Percentiles rank a stretch among this genome's conserved stretches.
Evolutionary conservation across 2,329 filamentous ascomycete species (phyloP).

Genomic region (Neofusicoccum cordaticola): DNA sequence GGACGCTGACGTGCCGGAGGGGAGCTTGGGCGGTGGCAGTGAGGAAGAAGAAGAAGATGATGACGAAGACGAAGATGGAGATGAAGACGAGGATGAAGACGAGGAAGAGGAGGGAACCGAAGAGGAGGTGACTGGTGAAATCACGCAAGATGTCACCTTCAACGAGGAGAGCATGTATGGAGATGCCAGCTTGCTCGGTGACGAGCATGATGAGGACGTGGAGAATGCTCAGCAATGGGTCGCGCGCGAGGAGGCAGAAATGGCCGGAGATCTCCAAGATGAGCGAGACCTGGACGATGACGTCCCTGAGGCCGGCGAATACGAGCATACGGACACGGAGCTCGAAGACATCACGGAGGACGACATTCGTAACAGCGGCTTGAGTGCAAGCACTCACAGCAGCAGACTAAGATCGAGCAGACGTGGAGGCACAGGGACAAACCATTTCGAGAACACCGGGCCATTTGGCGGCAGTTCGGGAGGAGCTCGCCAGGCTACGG

Average conservation of each 20-base stretch:
- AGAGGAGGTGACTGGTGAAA: conserved; percentile 42
- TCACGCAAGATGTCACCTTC: conserved; percentile 38
- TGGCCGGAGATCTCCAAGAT: conserved; percentile 47
- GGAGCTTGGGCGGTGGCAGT: conserved; percentile 17
- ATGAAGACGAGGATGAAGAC: conserved; percentile 28
- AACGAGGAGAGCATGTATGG: conserved; percentile 47
- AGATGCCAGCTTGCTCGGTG: conserved; percentile 43
- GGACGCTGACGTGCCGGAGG: conserved; percentile 43
- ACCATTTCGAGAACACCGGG: background rate
- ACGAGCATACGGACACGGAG: conserved; percentile 55
- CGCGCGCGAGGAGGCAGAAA: conserved; percentile 46
- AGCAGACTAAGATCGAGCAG: conserved; percentile 1
- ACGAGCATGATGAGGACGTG: conserved; percentile 21
- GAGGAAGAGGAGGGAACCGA: conserved; percentile 52
- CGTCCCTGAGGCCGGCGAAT: conserved; percentile 51
- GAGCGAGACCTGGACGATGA: conserved; percentile 49
- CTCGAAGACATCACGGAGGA: conserved; percentile 35
- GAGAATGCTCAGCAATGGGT: conserved; percentile 34
- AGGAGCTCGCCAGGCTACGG: background rate
- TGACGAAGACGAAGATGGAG: background rate
- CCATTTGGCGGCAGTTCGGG: background rate
- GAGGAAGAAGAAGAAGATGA: conserved; percentile 47
- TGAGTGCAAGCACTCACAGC: background rate
- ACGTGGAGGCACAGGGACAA: background rate
- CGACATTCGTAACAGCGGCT: background rate